Evolutionary conservation across 805 yeast species (phyloP), one percentile per base, ranked within the genome.

Genomic region (Kurtzmaniella fragi): DNA sequence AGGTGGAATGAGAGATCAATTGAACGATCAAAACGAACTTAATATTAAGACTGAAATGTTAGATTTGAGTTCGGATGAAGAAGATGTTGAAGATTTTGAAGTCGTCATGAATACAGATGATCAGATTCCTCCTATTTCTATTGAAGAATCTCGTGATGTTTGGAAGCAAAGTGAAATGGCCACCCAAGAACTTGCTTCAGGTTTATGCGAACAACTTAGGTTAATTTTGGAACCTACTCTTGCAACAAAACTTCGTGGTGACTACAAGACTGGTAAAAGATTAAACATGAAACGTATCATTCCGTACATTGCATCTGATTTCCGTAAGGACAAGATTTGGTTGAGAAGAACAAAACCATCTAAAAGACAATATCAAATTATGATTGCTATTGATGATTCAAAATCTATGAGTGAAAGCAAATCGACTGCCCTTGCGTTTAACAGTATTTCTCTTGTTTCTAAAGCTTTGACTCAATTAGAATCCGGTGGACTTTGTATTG

Each of bases 301-400:
- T 54, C 95, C 98, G 5, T 93, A 91, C 61, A 93, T 93, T 69
- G 99, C 99, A 0, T 86, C 96, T 29, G 95, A 89, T 54, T 93
- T 88, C 77, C 81, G 95, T 54, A 93, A 93, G 60, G 99, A 93
- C 61, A 93, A 93, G 71, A 93, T 93, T 42, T 93, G 99, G 99
- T 75, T 93, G 65, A 79, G 96, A 58, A 79, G 99, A 62, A 89
- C 97, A 5, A 91, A 93, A 57, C 99, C 99, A 41, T 85, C 95
- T 49, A 93, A 93, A 69, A 81, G 99, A 54, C 93, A 90, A 58
- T 93, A 93, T 61, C 99, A 93, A 67, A 86, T 93, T 45, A 86
- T 95, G 96, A 84, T 93, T 48, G 90, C 99, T 1, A 84, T 93
- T 35, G 99, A 93, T 67, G 96, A 93, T 58, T 93, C 99, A 25